These are phyloP conservation scores for Yamadazyma conglobata DNA, from an alignment of 1,139 yeast genomes.

Conservation along the genomic window DNA sequence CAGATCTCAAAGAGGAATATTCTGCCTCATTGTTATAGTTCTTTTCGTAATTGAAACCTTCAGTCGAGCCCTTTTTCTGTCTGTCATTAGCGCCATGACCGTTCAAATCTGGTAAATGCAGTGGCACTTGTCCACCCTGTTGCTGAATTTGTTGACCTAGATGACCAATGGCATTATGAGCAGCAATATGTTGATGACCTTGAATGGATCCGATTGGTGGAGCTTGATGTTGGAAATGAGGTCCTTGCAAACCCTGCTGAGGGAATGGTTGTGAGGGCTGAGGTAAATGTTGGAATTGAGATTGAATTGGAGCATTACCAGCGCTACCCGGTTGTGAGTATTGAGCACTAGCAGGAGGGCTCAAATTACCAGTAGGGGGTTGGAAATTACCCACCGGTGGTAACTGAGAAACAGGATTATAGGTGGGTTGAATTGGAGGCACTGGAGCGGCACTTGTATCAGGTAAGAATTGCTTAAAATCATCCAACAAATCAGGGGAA, in stretches of 20 bases:
- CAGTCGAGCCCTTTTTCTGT: conserved; percentile 29
- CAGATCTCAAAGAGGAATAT: conserved; percentile 51
- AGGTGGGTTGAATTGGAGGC: conserved; percentile 16
- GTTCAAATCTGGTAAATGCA: conserved; percentile 15
- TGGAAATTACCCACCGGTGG: conserved; percentile 98
- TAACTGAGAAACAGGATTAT: conserved; percentile 48
- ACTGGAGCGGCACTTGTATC: conserved; percentile 51
- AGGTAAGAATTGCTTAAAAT: conserved; percentile 92
- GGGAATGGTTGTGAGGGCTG: conserved; percentile 6
- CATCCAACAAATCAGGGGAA: conserved; percentile 92
- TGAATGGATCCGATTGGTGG: too few relatives aligned
- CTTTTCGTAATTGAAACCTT: conserved; percentile 29
- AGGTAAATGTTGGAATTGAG: conserved; percentile 9
- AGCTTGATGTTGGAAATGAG: conserved; percentile 3
- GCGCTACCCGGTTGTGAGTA: conserved; percentile 9
- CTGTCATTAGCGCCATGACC: conserved; percentile 15
- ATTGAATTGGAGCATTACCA: conserved; percentile 1
- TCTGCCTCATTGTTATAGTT: conserved; percentile 44
- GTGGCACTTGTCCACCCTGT: conserved; percentile 13
- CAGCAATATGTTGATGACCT: conserved; percentile 2
- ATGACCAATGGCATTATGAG: conserved; percentile 8
- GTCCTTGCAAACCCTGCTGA: conserved; percentile 8
- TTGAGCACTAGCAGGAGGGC: conserved; percentile 21
- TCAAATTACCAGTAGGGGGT: conserved; percentile 55
- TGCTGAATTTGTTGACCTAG: conserved; percentile 10